These are phyloP conservation scores for Neospora caninum DNA, from an alignment of 169 alveolate genomes.

Conservation along the genomic window DNA sequence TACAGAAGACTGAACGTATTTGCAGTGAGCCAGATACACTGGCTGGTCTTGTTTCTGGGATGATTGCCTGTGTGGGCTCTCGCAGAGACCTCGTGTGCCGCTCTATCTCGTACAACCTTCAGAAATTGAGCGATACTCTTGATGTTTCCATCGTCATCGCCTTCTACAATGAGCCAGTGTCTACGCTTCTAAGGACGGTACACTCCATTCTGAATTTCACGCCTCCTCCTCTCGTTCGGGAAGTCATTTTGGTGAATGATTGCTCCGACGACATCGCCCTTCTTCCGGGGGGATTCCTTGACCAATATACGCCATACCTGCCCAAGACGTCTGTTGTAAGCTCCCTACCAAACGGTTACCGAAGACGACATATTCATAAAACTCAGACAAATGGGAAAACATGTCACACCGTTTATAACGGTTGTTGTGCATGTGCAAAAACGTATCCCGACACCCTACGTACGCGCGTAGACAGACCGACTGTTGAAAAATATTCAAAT, in stretches of 20 bases:
- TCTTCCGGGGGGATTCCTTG: slow-evolving; percentile 68
- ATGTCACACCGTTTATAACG: too few species aligned
- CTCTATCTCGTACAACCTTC: slow-evolving; percentile 52
- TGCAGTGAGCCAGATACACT: not conserved
- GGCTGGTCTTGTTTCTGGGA: not conserved
- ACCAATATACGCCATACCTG: slow-evolving; percentile 65
- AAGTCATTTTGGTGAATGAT: slow-evolving; percentile 71
- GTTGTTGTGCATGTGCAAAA: too few species aligned
- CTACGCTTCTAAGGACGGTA: slow-evolving; percentile 72
- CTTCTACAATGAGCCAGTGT: slow-evolving; percentile 72
- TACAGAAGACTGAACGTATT: not conserved
- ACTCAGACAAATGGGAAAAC: too few species aligned
- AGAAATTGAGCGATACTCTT: slow-evolving; percentile 59
- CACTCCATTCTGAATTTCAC: slow-evolving; percentile 74
- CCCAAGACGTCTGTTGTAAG: slow-evolving; percentile 66
- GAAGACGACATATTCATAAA: too few species aligned
- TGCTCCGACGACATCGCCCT: slow-evolving; percentile 65
- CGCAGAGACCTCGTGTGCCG: slow-evolving; percentile 47
- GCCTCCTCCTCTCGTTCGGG: slow-evolving; percentile 75
- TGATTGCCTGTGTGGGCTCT: not conserved
- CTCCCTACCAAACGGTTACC: not conserved
- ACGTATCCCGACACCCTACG: too few species aligned
- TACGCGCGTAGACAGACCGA: too few species aligned
- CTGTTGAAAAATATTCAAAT: too few species aligned
- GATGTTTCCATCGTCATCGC: slow-evolving; percentile 68